Conservation (phyloP, 2,329 filamentous ascomycete genomes). For the Westerdykella aurantiaca region DNA sequence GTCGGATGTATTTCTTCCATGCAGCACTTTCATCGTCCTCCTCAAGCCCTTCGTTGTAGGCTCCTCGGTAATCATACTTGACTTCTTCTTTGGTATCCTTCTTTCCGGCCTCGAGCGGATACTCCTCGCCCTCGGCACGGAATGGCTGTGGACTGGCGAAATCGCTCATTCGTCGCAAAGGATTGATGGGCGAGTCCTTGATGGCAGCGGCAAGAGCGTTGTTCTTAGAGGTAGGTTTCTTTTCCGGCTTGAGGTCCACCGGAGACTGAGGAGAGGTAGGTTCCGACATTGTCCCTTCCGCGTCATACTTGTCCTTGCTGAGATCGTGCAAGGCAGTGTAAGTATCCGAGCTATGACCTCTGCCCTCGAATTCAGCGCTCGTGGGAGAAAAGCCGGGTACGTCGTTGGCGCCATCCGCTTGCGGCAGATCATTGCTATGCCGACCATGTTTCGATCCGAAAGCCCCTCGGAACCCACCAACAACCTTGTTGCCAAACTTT, state of each 20-base stretch:
- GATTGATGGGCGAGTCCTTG: conserved; percentile 21
- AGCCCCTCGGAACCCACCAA: conserved; percentile 36
- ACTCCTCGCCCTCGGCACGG: conserved; percentile 34
- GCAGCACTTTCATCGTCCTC: conserved; percentile 43
- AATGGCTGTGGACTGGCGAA: conserved; percentile 45
- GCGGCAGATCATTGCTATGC: conserved; percentile 5
- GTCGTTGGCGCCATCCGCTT: conserved; percentile 18
- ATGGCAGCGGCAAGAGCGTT: conserved; percentile 14
- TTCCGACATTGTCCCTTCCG: conserved; percentile 16
- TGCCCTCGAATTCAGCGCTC: conserved; percentile 20
- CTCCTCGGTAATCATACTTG: conserved; percentile 25
- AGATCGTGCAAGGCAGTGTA: conserved; percentile 23
- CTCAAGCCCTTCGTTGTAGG: conserved; percentile 25
- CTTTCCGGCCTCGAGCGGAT: conserved; percentile 23
- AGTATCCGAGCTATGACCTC: conserved; percentile 30
- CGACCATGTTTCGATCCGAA: conserved; percentile 17
- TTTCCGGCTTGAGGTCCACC: conserved; percentile 12
- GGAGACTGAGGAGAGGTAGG: conserved; percentile 19
- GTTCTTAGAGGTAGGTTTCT: conserved; percentile 2
- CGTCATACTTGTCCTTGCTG: conserved; percentile 19
- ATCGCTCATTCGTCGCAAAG: conserved; percentile 24
- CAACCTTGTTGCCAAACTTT: conserved; percentile 35
- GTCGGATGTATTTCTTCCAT: conserved; percentile 79
- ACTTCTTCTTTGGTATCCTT: conserved; percentile 15
- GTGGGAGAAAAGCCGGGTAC: conserved; percentile 19